Evolutionary conservation across 208 protist genomes (phyloP), one percentile per base, ranked within the genome.

Genomic region (Trypanosoma rangeli): DNA sequence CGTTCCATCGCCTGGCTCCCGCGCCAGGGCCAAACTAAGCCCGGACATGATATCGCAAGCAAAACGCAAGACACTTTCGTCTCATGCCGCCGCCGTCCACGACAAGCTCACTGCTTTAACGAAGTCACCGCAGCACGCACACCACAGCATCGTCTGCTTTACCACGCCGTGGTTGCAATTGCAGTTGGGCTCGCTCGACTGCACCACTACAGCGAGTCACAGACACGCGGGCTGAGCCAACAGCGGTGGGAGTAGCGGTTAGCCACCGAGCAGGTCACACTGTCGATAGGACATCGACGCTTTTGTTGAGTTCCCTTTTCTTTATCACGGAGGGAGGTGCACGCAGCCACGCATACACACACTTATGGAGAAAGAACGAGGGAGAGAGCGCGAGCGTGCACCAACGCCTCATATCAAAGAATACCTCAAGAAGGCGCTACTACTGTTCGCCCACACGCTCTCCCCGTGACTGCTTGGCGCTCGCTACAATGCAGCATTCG

Each of bases 121-220:
- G 0, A 35, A 82, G 59, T 70, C 74, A 78, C 5, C 78, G 24
- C 26, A 77, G 58, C 62, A 87, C 63, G 13, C 49, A 20, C 5
- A 77, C 74, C 2, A 48, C 31, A 16, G 74, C 68, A 8, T 42
- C n/a, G 66, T 44, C 24, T 52, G 20, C 9, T 55, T 35, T 0
- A 85, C 68, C 18, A 72, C 20, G 1, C 80, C 80, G 64, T 85
- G 48, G 64, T 82, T 71, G 49, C 80, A 85, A 22, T 68, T 31
- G 35, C 80, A 85, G 5, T 60, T 16, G 20, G 55, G 68, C 8
- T 31, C 3, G 9, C 24, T 35, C 28, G 44, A 52, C n/a, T 54
- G 35, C 9, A n/a, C 44, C 16, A 35, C 10, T 4, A 28, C 5
- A 7, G 26, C 37, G 22, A 56, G 31, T 26, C 56, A 5, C 52